phyloP scores from a whole-genome alignment of 225 moss, liverwort and hornwort genomes.

The Antitrichia curtipendula region DNA sequence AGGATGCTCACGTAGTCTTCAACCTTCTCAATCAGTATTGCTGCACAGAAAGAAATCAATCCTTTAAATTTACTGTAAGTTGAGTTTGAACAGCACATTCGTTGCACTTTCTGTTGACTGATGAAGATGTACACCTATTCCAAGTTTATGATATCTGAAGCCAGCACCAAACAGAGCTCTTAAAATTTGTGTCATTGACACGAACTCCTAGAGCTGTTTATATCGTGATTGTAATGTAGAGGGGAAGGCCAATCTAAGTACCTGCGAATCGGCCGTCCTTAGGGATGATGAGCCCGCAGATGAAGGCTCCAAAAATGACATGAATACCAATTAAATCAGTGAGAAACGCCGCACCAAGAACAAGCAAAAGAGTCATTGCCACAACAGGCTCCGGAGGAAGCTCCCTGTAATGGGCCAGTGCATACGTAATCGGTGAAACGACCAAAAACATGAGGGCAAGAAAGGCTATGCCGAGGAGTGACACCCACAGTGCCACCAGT shows the following conservation, averaged over 20 bases:
- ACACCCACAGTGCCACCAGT: constrained; percentile 26
- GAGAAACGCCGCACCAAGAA: constrained; percentile 40
- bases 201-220: background rate
- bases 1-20: constrained; percentile 61
- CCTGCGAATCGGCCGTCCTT: constrained; percentile 37
- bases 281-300: constrained; percentile 38
- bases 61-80: background rate
- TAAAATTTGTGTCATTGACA: background rate
- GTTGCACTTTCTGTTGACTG: background rate
- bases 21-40: constrained; percentile 43
- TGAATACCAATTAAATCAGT: constrained; percentile 46
- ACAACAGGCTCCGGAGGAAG: constrained; percentile 16
- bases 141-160: background rate
- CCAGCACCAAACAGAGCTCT: background rate
- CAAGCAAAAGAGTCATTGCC: constrained; percentile 21
- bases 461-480: constrained; percentile 30
- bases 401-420: constrained; percentile 19
- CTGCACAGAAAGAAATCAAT: constrained; percentile 24
- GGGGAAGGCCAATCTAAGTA: background rate
- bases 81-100: background rate
- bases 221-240: background rate
- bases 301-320: constrained; percentile 51
- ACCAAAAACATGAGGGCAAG: constrained; percentile 34
- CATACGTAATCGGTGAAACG: constrained; percentile 19
- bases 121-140: background rate